A percentile compares a stretch with the other conserved stretches of the same genome.
Evolutionary conservation across 1,139 yeast genomes (phyloP).

Genomic region (Taphrina deformans): DNA sequence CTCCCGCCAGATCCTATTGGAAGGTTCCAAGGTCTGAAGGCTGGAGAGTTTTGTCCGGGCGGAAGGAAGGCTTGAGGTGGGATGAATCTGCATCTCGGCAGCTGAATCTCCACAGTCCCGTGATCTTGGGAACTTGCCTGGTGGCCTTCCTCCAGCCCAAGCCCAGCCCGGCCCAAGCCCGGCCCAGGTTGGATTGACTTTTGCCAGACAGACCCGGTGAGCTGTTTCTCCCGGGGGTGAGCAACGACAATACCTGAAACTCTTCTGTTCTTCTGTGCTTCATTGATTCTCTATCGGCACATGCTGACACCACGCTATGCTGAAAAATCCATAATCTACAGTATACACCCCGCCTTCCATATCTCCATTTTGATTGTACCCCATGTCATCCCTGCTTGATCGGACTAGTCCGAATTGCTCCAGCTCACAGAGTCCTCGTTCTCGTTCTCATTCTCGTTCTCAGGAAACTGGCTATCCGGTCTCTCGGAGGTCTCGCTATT

Average conservation of each 20-base stretch:
- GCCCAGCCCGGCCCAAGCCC: too few species aligned
- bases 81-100: background rate
- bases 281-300: background rate
- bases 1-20: too few species aligned
- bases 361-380: too few species aligned
- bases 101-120: background rate
- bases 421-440: constrained; percentile 3
- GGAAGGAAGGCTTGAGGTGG: background rate
- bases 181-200: too few species aligned
- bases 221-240: too few species aligned
- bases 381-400: too few species aligned
- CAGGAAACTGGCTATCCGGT: background rate
- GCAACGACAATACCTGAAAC: too few species aligned
- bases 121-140: background rate
- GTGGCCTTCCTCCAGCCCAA: too few species aligned
- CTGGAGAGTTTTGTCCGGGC: background rate
- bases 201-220: too few species aligned
- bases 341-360: too few species aligned
- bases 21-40: too few species aligned
- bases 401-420: constrained; percentile 6
- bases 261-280: background rate
- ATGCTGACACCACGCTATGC: background rate
- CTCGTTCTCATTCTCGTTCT: constrained; percentile 4
- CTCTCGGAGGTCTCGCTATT: constrained; percentile 17
- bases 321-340: background rate